A percentile compares a stretch with the other conserved stretches of the same genome.
These are phyloP conservation scores for Diplotaxis tenuifolia DNA, from an alignment of 345 rosid species.

Conservation along the genomic window DNA sequence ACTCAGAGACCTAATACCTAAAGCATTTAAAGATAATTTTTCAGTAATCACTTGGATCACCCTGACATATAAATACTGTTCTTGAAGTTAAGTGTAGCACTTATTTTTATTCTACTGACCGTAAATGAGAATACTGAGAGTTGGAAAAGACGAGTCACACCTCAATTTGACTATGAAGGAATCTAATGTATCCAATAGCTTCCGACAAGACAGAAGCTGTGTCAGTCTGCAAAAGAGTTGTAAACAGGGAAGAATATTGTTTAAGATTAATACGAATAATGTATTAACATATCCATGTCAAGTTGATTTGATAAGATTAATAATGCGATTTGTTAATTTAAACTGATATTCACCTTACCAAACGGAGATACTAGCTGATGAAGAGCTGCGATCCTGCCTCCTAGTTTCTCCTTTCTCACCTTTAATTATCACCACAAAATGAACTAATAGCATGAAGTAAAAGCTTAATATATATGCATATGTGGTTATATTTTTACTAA, in stretches of 20 bases:
- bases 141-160: slow-evolving; percentile 46
- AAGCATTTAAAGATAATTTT: background rate
- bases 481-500: slow-evolving; percentile 24
- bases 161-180: slow-evolving; percentile 99
- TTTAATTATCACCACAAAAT: slow-evolving; percentile 29
- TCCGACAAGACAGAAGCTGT: slow-evolving; percentile 98
- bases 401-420: slow-evolving; percentile 92
- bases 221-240: slow-evolving; percentile 85
- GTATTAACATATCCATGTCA: too few species aligned
- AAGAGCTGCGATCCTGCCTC: slow-evolving; percentile 84
- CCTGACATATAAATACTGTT: background rate
- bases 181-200: slow-evolving; percentile 98
- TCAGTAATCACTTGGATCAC: slow-evolving; percentile 13
- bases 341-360: slow-evolving; percentile 62
- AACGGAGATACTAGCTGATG: slow-evolving; percentile 98
- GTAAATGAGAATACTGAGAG: slow-evolving; percentile 25
- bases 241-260: slow-evolving; percentile 21
- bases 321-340: background rate
- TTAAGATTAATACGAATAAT: too few species aligned
- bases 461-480: slow-evolving; percentile 19
- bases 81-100: background rate
- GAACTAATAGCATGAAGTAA: slow-evolving; percentile 4
- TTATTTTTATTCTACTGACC: background rate
- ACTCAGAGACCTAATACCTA: background rate
- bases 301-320: background rate